Evolutionary conservation across 768 basidiomycete species (phyloP).

Genomic region (Exsudoporus frostii): DNA sequence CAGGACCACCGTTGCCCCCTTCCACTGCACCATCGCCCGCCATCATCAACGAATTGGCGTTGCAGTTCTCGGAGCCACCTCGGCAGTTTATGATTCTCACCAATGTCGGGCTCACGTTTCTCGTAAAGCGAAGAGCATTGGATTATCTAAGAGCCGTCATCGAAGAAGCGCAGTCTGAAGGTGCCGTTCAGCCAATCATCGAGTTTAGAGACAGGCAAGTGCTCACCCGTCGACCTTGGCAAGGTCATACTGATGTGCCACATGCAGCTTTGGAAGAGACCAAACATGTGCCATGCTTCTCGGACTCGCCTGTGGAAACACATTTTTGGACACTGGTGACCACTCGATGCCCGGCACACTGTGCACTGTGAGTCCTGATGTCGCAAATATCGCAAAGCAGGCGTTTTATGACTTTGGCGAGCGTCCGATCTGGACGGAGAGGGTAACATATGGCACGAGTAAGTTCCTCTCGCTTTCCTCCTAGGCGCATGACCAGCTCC

Average conservation of each 20-base stretch:
- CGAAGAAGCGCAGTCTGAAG: conserved; percentile 77
- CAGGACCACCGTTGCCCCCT: conserved; percentile 34
- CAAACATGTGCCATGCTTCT: conserved; percentile 92
- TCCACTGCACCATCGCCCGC: conserved; percentile 45
- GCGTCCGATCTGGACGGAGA: conserved; percentile 77
- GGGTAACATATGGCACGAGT: conserved; percentile 76
- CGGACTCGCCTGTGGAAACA: conserved; percentile 80
- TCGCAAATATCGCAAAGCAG: conserved; percentile 73
- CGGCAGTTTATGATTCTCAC: conserved; percentile 85
- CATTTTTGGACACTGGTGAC: conserved; percentile 64
- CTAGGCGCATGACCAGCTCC: not conserved
- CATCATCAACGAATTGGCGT: conserved; percentile 74
- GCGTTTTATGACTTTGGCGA: conserved; percentile 86
- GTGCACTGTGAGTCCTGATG: conserved; percentile 54
- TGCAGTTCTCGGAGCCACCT: conserved; percentile 72
- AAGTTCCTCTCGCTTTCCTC: conserved; percentile 18
- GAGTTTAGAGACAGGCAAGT: conserved; percentile 77
- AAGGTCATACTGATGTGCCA: conserved; percentile 2
- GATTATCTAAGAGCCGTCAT: conserved; percentile 82
- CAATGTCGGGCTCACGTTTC: conserved; percentile 79
- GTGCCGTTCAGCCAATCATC: conserved; percentile 72
- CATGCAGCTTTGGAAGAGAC: conserved; percentile 78
- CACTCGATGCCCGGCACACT: conserved; percentile 44
- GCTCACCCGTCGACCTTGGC: not conserved
- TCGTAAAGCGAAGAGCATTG: conserved; percentile 77